phyloP scores from a whole-genome alignment of 352 stramenopile genomes.

The Phytophthora hybrid region DNA sequence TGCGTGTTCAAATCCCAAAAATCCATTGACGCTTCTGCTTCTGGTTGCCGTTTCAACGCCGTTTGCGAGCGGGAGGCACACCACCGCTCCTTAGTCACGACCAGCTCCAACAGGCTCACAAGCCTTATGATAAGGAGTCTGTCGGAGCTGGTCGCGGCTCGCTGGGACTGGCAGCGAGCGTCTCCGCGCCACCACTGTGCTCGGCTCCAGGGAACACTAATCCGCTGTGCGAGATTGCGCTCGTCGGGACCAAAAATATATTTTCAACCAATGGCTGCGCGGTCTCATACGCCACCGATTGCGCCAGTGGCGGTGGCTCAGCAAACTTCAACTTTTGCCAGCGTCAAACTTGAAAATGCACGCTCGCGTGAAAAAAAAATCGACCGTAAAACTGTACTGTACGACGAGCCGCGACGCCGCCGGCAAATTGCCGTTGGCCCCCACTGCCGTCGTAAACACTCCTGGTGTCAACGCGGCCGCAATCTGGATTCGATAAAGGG shows the following conservation, averaged over 20 bases:
- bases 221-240: constrained; percentile 4
- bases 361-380: background rate
- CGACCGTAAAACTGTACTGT: background rate
- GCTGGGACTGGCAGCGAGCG: no score
- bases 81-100: background rate
- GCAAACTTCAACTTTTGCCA: constrained; percentile 25
- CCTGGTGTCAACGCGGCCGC: background rate
- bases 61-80: background rate
- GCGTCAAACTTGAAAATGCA: constrained; percentile 25
- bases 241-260: background rate
- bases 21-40: constrained; percentile 4
- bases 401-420: background rate
- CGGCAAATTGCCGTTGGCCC: background rate
- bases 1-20: constrained; percentile 8
- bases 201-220: no score
- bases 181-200: background rate
- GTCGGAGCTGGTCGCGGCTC: no score
- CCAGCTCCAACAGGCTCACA: no score
- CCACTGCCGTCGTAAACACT: constrained; percentile 2
- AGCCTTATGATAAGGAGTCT: no score
- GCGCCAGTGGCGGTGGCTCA: constrained; percentile 24
- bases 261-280: constrained; percentile 20
- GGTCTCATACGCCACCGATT: constrained; percentile 26
- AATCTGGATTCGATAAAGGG: background rate
- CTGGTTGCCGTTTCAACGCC: background rate